Evolutionary conservation across 2,329 filamentous ascomycete genomes (phyloP), one percentile per base, ranked within the genome.

Genomic region (Cercospora zeina): DNA sequence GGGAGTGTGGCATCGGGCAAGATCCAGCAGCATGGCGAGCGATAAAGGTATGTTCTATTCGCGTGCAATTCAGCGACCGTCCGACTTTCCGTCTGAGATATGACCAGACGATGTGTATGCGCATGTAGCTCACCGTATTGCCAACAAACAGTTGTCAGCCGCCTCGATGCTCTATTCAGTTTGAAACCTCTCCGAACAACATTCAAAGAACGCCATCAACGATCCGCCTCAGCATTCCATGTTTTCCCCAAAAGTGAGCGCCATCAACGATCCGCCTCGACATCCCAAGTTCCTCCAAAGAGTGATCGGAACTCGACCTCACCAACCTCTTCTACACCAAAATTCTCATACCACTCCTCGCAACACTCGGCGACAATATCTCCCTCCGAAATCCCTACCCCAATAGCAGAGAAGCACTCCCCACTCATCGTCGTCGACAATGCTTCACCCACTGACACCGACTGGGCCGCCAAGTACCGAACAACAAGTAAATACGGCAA

Each of bases 361-460:
- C 34, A 27, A 4, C 19, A 27, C 49, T 39, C 56, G 21, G 16
- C 21, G 6, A 42, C 54, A n/a, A 16, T 56, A 1, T 56, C 54
- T 42, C 14, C 34, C n/a, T 42, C 36, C 1, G 36, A 31, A n/a
- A 7, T 37, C 4, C 21, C 31, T 2, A 37, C 30, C 34, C 31
- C 56, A 42, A 51, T 19, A 11, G 56, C 31, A 11, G 45, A 58
- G 30, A 34, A 31, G 14, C 31, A 33, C 21, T 59, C 34, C 14
- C 56, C 56, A 4, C 36, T 34, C 21, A 13, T 59, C 30, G 33
- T 59, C 8, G 33, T 51, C 31, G 30, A 53, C 19, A 47, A 53
- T 16, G 47, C 19, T 16, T 59, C 56, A 27, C 45, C 56, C 4
- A 59, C 56, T 11, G 56, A 59, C 6, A 59, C 56, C 6, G 47